These are phyloP conservation scores for Skeletonema menzelii DNA, from an alignment of 108 stramenopile species.

Conservation along the genomic window DNA sequence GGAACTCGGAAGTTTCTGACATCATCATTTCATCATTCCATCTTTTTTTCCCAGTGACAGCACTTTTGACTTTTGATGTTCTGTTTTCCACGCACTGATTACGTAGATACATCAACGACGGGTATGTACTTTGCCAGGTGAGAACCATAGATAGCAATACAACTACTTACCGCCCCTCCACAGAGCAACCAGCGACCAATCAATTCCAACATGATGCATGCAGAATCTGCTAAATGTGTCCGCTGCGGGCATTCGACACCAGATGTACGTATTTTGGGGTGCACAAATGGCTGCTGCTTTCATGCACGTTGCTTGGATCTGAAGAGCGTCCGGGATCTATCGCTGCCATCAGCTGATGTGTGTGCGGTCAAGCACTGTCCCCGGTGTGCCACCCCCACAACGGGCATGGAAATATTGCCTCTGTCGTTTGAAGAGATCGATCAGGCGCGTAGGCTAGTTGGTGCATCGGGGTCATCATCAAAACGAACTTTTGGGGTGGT, in stretches of 20 bases:
- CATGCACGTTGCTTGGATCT: slow-evolving; percentile 46
- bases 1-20: neutral
- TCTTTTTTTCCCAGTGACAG: too few relatives aligned
- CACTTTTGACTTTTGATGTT: too few relatives aligned
- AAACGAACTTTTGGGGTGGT: neutral
- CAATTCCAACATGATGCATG: neutral
- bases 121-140: too few relatives aligned
- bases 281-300: slow-evolving; percentile 20
- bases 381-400: neutral
- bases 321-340: neutral
- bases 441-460: neutral
- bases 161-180: too few relatives aligned
- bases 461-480: neutral
- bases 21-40: neutral
- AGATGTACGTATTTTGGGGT: slow-evolving; percentile 13
- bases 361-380: neutral
- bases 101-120: too few relatives aligned
- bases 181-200: too few relatives aligned
- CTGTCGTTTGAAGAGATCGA: slow-evolving; percentile 13
- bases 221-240: neutral
- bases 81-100: too few relatives aligned
- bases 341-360: neutral
- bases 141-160: too few relatives aligned
- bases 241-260: slow-evolving; percentile 2
- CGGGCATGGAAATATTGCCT: slow-evolving; percentile 7